Conservation (phyloP, 768 basidiomycete genomes). For the Pleurotus salmoneostramineus region DNA sequence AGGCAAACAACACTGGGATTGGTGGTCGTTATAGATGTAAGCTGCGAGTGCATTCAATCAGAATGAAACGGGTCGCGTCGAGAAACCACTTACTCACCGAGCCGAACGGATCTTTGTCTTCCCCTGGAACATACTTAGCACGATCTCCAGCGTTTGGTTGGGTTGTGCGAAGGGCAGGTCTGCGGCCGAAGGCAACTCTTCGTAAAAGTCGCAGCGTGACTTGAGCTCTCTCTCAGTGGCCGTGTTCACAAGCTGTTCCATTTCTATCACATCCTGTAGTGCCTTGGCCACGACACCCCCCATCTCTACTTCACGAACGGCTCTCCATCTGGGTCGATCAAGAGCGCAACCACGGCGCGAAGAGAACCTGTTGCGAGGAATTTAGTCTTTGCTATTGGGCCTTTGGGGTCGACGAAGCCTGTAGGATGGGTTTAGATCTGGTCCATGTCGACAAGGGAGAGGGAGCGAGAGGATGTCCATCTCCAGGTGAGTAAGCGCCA, state of each 20-base stretch:
- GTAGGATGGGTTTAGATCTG: constrained; percentile 45
- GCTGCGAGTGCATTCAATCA: neutral
- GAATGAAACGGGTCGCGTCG: too few species aligned
- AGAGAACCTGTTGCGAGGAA: constrained; percentile 82
- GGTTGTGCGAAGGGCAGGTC: constrained; percentile 11
- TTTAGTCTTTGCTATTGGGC: constrained; percentile 65
- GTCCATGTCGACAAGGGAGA: constrained; percentile 17
- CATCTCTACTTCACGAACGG: constrained; percentile 71
- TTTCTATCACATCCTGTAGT: constrained; percentile 16
- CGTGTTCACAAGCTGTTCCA: constrained; percentile 11
- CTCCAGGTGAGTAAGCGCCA: constrained; percentile 21
- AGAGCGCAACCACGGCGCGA: constrained; percentile 74
- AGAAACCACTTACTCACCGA: neutral
- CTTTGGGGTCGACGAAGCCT: constrained; percentile 77
- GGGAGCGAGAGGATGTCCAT: constrained; percentile 17
- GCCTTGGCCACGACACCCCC: constrained; percentile 28
- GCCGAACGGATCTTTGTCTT: constrained; percentile 16
- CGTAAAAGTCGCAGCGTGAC: constrained; percentile 21
- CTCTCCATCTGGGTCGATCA: constrained; percentile 64
- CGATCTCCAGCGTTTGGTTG: constrained; percentile 12
- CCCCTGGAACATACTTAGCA: constrained; percentile 11
- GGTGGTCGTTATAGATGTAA: constrained; percentile 11
- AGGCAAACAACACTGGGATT: constrained; percentile 18
- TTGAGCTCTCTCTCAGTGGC: constrained; percentile 16
- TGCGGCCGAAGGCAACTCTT: constrained; percentile 14